Evolutionary conservation across 352 stramenopile genomes (phyloP).

Genomic region (Phytophthora foliorum): DNA sequence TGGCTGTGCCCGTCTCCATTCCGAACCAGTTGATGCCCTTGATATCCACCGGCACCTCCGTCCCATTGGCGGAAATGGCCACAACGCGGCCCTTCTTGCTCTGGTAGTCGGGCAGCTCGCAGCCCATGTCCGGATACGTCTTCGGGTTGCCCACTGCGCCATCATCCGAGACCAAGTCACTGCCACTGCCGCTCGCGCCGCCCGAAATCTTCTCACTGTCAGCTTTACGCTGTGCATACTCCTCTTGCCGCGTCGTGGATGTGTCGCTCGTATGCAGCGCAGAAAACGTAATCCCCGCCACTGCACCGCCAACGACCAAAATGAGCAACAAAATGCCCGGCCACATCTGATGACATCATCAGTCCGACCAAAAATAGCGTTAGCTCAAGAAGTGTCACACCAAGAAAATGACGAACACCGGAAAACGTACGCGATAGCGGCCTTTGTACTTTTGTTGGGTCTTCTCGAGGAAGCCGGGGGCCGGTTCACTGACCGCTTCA

Average conservation of each 20-base stretch:
- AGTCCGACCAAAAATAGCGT: too few species aligned
- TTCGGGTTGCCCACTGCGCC: conserved; percentile 79
- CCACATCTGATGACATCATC: conserved; percentile 44
- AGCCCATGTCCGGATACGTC: conserved; percentile 69
- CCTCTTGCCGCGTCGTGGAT: conserved; percentile 24
- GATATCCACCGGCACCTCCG: conserved; percentile 63
- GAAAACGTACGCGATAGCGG: conserved; percentile 52
- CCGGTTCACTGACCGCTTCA: conserved; percentile 40
- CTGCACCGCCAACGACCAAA: conserved; percentile 41
- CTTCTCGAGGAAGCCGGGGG: conserved; percentile 24
- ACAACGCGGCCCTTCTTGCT: conserved; percentile 77
- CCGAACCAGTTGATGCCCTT: conserved; percentile 87
- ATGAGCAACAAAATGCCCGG: conserved; percentile 53
- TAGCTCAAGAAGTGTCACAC: too few species aligned
- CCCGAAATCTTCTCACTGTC: conserved; percentile 28
- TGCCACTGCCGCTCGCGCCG: conserved; percentile 36
- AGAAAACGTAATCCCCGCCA: conserved; percentile 42
- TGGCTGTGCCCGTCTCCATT: conserved; percentile 74
- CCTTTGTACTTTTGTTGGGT: conserved; percentile 61
- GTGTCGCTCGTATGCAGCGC: conserved; percentile 32
- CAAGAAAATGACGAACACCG: not conserved
- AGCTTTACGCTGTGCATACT: conserved; percentile 38
- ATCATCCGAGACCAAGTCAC: conserved; percentile 72
- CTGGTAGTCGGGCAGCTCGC: conserved; percentile 73
- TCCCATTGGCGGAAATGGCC: conserved; percentile 62